These are phyloP conservation scores for Naganishia kalamii DNA, from an alignment of 768 basidiomycete species.

Conservation along the genomic window DNA sequence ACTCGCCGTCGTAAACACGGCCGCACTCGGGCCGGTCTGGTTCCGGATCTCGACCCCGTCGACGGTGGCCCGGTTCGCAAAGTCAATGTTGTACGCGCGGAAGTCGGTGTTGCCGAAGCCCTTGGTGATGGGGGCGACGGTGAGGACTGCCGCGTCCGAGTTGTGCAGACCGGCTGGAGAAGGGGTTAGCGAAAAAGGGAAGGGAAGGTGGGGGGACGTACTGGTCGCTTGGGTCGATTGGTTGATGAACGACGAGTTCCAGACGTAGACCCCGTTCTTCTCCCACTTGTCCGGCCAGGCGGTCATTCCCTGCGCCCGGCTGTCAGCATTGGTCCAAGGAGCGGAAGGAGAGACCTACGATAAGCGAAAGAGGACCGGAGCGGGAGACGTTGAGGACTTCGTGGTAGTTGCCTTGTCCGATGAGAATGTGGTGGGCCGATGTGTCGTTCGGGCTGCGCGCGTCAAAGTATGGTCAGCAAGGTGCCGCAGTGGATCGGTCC, in stretches of 20 bases:
- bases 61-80: conserved; percentile 56
- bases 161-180: conserved; percentile 48
- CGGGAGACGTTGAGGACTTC: conserved; percentile 59
- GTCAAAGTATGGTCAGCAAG: neutral
- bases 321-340: neutral
- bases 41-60: conserved; percentile 16
- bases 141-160: conserved; percentile 57
- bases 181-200: neutral
- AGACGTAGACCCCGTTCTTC: conserved; percentile 22
- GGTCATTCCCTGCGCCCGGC: conserved; percentile 15
- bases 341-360: conserved; percentile 46
- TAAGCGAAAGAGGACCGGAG: conserved; percentile 54
- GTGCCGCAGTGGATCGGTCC: neutral
- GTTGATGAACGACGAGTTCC: conserved; percentile 28
- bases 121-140: conserved; percentile 56
- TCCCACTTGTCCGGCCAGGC: neutral
- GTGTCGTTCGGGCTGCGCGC: conserved; percentile 42
- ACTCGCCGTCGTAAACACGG: conserved; percentile 59
- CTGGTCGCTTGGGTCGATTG: conserved; percentile 26
- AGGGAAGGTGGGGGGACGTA: neutral
- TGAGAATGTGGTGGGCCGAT: conserved; percentile 51
- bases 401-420: conserved; percentile 58
- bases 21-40: conserved; percentile 56
- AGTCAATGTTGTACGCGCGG: conserved; percentile 62
- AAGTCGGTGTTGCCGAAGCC: conserved; percentile 60